Base-by-base conservation (phyloP, 805 yeast genomes). In the Saturnispora sanitii region DNA sequence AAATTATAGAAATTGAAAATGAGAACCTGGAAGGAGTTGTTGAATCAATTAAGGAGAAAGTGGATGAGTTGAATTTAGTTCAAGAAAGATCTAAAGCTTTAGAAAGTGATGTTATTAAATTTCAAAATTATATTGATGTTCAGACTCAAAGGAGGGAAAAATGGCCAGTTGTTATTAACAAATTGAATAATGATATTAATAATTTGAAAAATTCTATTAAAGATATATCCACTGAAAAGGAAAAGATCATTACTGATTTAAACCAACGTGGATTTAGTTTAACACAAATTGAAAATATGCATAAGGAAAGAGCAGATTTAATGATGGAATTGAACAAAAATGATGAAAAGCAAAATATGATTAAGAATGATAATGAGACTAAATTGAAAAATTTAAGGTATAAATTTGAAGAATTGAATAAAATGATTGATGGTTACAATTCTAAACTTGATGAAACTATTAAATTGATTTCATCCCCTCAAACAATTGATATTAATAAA, bases 41-140 rank as follows among this genome's bases (percentile, higher is more conserved):
- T 38, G 60, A 68, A 21, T 63, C 61, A 19, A 49, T 77, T 1
- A 55, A 66, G 30, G 59, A 60, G 4, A 73, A 74, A 46, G 62
- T 69, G 37, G 67, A 69, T 19, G 60, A 65, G 16, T 61, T 78
- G 27, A 70, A 69, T 36, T 62, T 69, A 18, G 72, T 79, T 19
- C 70, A 70, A 42, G 73, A 71, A 52, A 77, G 79, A 54, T 59
- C 75, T 4, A 67, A 66, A 45, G 82, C 85, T 1, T 62, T 86
- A 41, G 82, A 79, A 47, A 73, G 74, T 46, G 95, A 86, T 57
- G 66, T 81, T 33, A 63, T 65, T 33, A 81, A 82, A 57, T 82
- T 84, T 52, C 70, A 73, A 50, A 79, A 77, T n/a, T 84, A 81
- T 53, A 76, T 82, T 40, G 75, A 75, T 33, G 67, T 75, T 6